A percentile compares a stretch with the other conserved stretches of the same genome.
Conservation (phyloP, 192 early-diverging fungal genomes). For the Backusella parvicylindrica region DNA sequence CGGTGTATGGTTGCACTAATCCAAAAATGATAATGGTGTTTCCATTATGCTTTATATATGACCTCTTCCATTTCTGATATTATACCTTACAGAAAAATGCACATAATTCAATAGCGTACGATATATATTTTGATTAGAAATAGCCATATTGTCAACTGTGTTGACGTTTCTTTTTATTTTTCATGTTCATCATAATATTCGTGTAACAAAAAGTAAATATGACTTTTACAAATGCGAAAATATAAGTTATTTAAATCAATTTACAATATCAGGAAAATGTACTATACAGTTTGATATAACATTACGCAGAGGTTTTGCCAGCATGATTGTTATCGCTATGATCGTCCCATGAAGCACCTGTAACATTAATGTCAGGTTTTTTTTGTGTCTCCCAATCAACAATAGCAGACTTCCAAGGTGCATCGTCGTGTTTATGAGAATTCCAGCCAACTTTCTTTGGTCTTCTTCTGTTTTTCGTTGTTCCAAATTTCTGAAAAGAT, state of each 20-base stretch:
- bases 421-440: constrained; percentile 16
- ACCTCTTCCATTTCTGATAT: no score
- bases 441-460: constrained; percentile 29
- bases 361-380: background rate
- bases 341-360: background rate
- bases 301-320: background rate
- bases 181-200: background rate
- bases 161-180: background rate
- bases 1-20: no score
- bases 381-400: constrained; percentile 18
- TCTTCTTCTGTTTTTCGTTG: constrained; percentile 11
- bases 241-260: background rate
- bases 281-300: background rate
- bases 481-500: background rate
- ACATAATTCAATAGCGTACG: no score
- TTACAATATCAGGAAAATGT: background rate
- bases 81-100: no score
- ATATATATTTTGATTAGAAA: background rate
- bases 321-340: background rate
- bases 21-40: no score
- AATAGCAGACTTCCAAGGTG: constrained; percentile 15
- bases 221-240: no score
- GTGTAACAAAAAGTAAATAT: background rate
- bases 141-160: background rate
- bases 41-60: no score